Base-by-base conservation (phyloP, 441 rosid species). In the Breynia disticha region DNA sequence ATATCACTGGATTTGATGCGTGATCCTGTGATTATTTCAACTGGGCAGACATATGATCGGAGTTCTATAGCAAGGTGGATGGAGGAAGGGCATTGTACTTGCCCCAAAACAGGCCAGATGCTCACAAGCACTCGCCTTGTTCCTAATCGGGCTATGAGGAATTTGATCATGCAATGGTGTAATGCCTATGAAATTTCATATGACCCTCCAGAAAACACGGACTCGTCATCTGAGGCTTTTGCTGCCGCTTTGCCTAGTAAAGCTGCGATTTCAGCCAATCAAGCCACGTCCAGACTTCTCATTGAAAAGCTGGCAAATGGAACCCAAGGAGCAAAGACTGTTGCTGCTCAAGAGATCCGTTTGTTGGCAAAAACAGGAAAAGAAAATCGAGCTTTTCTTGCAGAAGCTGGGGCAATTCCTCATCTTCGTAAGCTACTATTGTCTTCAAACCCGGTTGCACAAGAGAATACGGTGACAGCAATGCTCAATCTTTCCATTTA, bases 381-480 rank as follows among this genome's bases (percentile, higher is more conserved):
- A 62, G 95, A 88, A 48, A 91, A 91, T 72, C 88, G 95, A 1
- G 83, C 90, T 14, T 81, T 72, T 41, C 84, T 91, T 42, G 95
- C 97, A 0, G 86, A 86, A 63, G 91, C 90, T 1, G 95, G 98
- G 2, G 94, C 98, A 0, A 84, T 91, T 28, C 97, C 91, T 12
- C 78, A 82, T 58, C 78, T 91, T 37, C 4, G 75, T 0, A 73
- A 79, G 28, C 67, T 86, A 19, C 79, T 91, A 0, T 76, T 73
- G 5, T 88, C 94, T n/a, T 9, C 59, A 14, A 77, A 74, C 43
- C 77, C 86, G 1, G 56, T 86, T 6, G 89, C 95, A 1, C 91
- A 88, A 58, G 95, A 86, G 79, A 91, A 86, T 67, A 82, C 95
- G 0, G 94, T 88, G 51, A 91, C 95, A 1, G 91, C 95, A 4